Evolutionary conservation across 164 flowering plant species (phyloP).

Genomic region (Vitis labrusca): DNA sequence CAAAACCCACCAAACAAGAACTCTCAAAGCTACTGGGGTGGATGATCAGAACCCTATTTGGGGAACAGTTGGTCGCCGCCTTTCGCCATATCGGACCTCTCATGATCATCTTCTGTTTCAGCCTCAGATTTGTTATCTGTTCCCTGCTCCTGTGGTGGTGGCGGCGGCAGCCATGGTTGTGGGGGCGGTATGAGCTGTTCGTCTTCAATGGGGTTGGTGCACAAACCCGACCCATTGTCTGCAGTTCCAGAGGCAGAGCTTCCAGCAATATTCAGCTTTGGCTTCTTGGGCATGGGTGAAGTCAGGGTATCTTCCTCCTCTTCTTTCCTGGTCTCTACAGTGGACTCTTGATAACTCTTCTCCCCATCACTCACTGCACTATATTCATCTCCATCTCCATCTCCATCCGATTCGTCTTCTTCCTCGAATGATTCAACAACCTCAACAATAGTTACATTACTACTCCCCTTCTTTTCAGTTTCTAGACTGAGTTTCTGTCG

Average conservation of each 20-base stretch:
- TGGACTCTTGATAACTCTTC: background rate
- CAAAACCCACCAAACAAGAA: too few species aligned
- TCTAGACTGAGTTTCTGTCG: background rate
- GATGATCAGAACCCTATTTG: too few species aligned
- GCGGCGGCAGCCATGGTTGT: background rate
- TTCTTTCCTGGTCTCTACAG: background rate
- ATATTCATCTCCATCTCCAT: background rate
- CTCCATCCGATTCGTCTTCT: background rate
- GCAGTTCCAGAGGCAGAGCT: background rate
- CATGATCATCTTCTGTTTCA: background rate
- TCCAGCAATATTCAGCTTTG: constrained; percentile 4
- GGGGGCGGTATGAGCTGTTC: background rate
- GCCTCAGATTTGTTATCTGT: background rate
- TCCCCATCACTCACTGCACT: background rate
- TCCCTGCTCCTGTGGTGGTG: background rate
- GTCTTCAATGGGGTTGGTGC: too few species aligned
- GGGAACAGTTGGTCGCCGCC: background rate
- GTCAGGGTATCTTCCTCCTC: background rate
- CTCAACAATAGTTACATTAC: too few species aligned
- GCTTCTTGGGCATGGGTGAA: constrained; percentile 12
- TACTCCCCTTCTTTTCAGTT: background rate
- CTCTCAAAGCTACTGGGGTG: too few species aligned
- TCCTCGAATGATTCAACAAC: background rate
- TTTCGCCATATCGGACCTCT: background rate
- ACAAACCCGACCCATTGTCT: background rate